A percentile compares a stretch with the other conserved stretches of the same genome.
These are phyloP conservation scores for Thermoascus crustaceus DNA, from an alignment of 2,329 filamentous ascomycete species.

Conservation along the genomic window DNA sequence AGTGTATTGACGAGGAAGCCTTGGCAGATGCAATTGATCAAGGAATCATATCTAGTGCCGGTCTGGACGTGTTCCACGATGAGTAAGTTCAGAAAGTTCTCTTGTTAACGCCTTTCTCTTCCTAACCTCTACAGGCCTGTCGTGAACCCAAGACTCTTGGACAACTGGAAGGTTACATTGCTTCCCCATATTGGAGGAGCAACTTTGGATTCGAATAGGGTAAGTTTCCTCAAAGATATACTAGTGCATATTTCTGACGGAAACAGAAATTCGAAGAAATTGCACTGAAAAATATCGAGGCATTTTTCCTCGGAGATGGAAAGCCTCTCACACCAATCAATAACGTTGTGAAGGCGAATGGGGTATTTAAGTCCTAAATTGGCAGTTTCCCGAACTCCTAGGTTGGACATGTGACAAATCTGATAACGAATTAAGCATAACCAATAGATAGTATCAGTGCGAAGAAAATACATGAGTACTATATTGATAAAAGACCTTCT, in stretches of 20 bases:
- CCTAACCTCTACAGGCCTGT: conserved; percentile 6
- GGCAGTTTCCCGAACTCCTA: background rate
- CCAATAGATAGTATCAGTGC: too few relatives aligned
- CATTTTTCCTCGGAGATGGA: conserved; percentile 12
- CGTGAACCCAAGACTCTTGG: conserved; percentile 10
- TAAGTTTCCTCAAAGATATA: conserved; percentile 2
- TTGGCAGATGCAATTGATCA: conserved; percentile 59
- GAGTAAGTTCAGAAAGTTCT: conserved; percentile 40
- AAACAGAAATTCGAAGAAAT: conserved; percentile 12
- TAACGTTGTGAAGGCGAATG: too few relatives aligned
- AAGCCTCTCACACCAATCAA: conserved; percentile 13
- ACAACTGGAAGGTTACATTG: conserved; percentile 12
- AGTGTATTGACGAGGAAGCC: conserved; percentile 65
- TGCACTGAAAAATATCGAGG: conserved; percentile 13
- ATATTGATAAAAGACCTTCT: too few relatives aligned
- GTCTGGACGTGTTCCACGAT: conserved; percentile 68
- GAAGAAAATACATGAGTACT: too few relatives aligned
- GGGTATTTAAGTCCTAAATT: too few relatives aligned
- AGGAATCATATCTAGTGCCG: conserved; percentile 57
- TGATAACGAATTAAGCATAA: too few relatives aligned
- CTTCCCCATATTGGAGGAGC: conserved; percentile 12
- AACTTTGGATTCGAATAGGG: conserved; percentile 8
- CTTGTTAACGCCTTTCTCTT: background rate
- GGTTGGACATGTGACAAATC: background rate
- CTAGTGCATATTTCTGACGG: background rate